phyloP scores from a whole-genome alignment of 2,329 filamentous ascomycete species.

The Gnomoniopsis sp. region DNA sequence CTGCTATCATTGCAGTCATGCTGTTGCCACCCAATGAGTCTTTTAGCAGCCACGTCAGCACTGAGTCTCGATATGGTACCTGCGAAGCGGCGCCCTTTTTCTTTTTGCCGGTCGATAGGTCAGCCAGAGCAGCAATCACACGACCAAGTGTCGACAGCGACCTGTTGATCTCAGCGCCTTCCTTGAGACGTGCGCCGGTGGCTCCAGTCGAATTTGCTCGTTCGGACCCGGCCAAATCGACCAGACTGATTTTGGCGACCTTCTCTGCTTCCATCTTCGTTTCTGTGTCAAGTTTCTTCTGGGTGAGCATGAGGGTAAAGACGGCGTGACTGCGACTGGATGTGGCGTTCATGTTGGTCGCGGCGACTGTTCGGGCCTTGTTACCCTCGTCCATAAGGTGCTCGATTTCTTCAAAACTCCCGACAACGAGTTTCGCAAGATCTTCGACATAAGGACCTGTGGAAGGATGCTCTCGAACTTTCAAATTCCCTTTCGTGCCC shows the following conservation, averaged over 20 bases:
- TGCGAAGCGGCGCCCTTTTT: conserved; percentile 70
- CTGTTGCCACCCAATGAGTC: conserved; percentile 97
- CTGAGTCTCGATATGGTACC: conserved; percentile 95
- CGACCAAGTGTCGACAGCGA: conserved; percentile 93
- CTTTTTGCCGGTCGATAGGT: conserved; percentile 82
- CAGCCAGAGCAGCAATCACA: conserved; percentile 93
- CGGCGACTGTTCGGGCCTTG: conserved; percentile 95
- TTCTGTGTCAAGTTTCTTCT: conserved; percentile 86
- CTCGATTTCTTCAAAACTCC: conserved; percentile 93
- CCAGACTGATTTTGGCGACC: conserved; percentile 94
- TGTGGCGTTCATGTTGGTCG: conserved; percentile 99
- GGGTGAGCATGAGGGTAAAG: conserved; percentile 92
- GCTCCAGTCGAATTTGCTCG: conserved; percentile 95
- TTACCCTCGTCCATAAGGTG: conserved; percentile 99
- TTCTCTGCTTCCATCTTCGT: conserved; percentile 98
- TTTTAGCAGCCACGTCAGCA: conserved; percentile 94
- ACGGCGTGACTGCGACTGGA: conserved; percentile 97
- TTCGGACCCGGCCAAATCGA: conserved; percentile 96
- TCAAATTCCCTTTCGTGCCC: conserved; percentile 91
- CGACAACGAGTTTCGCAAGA: conserved; percentile 88
- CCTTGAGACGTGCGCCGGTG: conserved; percentile 89
- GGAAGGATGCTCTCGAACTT: conserved; percentile 95
- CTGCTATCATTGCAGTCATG: conserved; percentile 99
- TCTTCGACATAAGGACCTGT: conserved; percentile 98
- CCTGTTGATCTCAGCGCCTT: conserved; percentile 97